phyloP scores from a whole-genome alignment of 306 rosid genomes.

The Pterocarpus santalinus region DNA sequence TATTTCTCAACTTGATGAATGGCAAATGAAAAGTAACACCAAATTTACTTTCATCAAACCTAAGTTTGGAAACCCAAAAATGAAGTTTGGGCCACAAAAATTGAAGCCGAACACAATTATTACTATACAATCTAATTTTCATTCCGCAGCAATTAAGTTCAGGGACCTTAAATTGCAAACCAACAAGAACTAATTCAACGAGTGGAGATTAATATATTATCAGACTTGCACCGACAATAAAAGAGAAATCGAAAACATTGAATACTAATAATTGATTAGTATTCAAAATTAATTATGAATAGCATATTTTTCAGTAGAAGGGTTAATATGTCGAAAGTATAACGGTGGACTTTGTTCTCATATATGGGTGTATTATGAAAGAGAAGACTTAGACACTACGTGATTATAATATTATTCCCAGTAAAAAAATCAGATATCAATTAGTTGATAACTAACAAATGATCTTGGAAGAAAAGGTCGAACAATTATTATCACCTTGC shows the following conservation, averaged over 20 bases:
- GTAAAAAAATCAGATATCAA: not conserved
- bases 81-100: too few species aligned
- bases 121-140: too few species aligned
- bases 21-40: too few species aligned
- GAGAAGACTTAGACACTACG: not conserved
- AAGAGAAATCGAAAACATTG: not conserved
- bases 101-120: too few species aligned
- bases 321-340: not conserved
- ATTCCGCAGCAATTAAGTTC: too few species aligned
- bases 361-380: not conserved
- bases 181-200: too few species aligned
- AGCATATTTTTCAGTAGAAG: not conserved
- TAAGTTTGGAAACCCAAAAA: too few species aligned
- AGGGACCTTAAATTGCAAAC: too few species aligned
- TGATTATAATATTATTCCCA: not conserved
- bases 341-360: not conserved
- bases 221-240: not conserved
- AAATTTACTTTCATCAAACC: too few species aligned
- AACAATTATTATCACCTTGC: not conserved
- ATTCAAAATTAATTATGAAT: not conserved
- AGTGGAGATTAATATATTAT: too few species aligned
- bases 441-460: not conserved
- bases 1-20: too few species aligned
- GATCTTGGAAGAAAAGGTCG: not conserved
- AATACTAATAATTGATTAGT: not conserved